A percentile compares a stretch with the other conserved stretches of the same genome.
These are phyloP conservation scores for Phaseolus coccineus DNA, from an alignment of 331 rosid species.

Conservation along the genomic window DNA sequence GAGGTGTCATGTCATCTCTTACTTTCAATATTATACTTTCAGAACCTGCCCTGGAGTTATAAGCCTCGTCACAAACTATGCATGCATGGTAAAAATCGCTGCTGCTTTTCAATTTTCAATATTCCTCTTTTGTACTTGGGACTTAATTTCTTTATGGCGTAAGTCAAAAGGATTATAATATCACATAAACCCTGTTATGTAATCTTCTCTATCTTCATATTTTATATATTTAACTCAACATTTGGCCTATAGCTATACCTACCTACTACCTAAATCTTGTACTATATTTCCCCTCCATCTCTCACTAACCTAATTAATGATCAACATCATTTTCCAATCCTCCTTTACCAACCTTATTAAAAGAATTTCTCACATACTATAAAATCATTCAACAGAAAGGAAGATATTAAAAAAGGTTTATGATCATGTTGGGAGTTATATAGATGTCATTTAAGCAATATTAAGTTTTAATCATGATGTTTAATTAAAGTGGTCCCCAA, in stretches of 20 bases:
- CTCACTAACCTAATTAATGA: slow-evolving; percentile 9
- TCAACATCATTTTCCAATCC: neutral
- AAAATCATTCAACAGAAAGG: neutral
- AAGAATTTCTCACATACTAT: slow-evolving; percentile 16
- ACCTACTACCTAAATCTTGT: neutral
- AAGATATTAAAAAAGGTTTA: neutral
- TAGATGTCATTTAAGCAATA: too few relatives aligned
- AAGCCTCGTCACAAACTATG: slow-evolving; percentile 39
- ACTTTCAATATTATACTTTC: slow-evolving; percentile 59
- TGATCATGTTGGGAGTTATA: neutral
- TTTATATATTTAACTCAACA: slow-evolving; percentile 14
- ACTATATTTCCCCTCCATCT: neutral
- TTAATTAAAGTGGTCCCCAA: slow-evolving; percentile 37
- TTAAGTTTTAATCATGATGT: slow-evolving; percentile 10
- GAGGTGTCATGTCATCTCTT: slow-evolving; percentile 50
- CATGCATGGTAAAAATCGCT: slow-evolving; percentile 51
- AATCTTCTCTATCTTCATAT: neutral
- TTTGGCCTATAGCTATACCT: neutral
- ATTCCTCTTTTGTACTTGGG: slow-evolving; percentile 69
- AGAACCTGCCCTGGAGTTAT: slow-evolving; percentile 26
- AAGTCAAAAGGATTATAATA: slow-evolving; percentile 57
- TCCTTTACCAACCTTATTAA: slow-evolving; percentile 23
- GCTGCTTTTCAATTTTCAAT: slow-evolving; percentile 71
- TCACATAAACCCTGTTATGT: neutral
- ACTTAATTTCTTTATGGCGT: slow-evolving; percentile 38